Base-by-base conservation (phyloP, 2,329 filamentous ascomycete species). In the Talaromyces islandicus region DNA sequence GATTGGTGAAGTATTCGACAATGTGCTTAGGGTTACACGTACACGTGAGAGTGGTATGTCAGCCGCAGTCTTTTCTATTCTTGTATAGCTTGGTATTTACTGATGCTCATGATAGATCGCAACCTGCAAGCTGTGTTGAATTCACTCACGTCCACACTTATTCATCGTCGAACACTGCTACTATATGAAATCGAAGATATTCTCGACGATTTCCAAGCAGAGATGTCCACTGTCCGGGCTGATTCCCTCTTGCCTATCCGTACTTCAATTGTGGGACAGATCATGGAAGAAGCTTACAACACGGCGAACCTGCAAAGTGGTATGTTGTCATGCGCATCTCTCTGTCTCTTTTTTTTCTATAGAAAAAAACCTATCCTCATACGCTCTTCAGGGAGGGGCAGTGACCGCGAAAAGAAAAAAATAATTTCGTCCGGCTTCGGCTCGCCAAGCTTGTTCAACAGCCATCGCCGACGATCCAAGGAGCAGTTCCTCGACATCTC, bases 401-500 rank as follows among this genome's bases (percentile, higher is more conserved):
- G 56, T 7, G 27, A 57, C 27, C 12, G 27, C 46, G 43, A 43
- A 25, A 21, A 30, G 46, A 57, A 57, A 52, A 9, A 4, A 41
- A 57, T 57, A 19, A 52, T 57, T 51, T 19, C 11, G 12, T 52
- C 56, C 46, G 29, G 46, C 29, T 57, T 35, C 30, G 14, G 27
- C 46, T 57, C 56, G 29, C n/a, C 10, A 14, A 29, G 2, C 19
- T 52, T 57, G 27, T 52, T 51, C 29, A 12, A n/a, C 24, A 14
- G 50, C 21, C 55, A 57, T 50, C 55, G 55, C 32, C 38, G 25
- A 50, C 55, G 3, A 10, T 57, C 46, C 21, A 57, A 19, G 25
- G 27, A 21, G 25, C 19, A 50, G 25, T 50, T 57, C 55, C n/a
- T 57, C 56, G 7, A 46, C 29, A 57, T 57, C 30, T 57, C 56